Evolutionary conservation across 352 stramenopile genomes (phyloP).

Genomic region (Globisporangium mamillatum): DNA sequence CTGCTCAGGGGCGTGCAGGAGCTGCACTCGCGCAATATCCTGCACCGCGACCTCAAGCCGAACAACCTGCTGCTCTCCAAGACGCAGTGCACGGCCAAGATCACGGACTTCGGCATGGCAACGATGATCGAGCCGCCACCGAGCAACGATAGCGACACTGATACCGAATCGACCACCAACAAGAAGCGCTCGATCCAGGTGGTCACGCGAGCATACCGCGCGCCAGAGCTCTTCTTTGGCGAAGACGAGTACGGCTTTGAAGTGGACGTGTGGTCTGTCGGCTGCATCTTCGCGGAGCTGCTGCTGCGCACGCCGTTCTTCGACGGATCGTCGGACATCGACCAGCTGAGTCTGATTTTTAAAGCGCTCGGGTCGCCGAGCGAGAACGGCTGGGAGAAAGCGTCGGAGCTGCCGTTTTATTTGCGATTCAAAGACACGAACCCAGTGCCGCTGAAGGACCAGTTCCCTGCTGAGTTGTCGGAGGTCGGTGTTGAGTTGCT

Average conservation of each 20-base stretch:
- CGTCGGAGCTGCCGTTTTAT: slow-evolving; percentile 61
- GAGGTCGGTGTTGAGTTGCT: slow-evolving; percentile 50
- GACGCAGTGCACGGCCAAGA: slow-evolving; percentile 46
- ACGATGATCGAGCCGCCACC: slow-evolving; percentile 25
- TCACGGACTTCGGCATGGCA: slow-evolving; percentile 84
- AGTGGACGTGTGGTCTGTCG: slow-evolving; percentile 78
- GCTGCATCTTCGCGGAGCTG: slow-evolving; percentile 82
- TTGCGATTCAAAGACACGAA: slow-evolving; percentile 73
- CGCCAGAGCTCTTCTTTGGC: slow-evolving; percentile 80
- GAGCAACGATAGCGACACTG: slow-evolving; percentile 13
- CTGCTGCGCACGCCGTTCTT: slow-evolving; percentile 56
- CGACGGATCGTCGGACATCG: slow-evolving; percentile 73
- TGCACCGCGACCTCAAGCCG: slow-evolving; percentile 82
- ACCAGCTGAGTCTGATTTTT: slow-evolving; percentile 79
- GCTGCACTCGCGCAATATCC: slow-evolving; percentile 49
- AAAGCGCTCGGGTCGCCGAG: slow-evolving; percentile 49
- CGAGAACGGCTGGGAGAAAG: slow-evolving; percentile 63
- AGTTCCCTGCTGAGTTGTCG: slow-evolving; percentile 57
- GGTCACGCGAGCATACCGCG: slow-evolving; percentile 67
- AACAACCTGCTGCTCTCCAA: slow-evolving; percentile 74
- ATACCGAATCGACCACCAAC: slow-evolving; percentile 9
- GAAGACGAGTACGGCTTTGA: slow-evolving; percentile 50
- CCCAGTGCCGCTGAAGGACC: slow-evolving; percentile 45
- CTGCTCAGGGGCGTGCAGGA: slow-evolving; percentile 57
- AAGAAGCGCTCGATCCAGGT: slow-evolving; percentile 64